Evolutionary conservation across 2,329 filamentous ascomycete genomes (phyloP), one percentile per base, ranked within the genome.

Genomic region (Arthrobotrys megalospora): DNA sequence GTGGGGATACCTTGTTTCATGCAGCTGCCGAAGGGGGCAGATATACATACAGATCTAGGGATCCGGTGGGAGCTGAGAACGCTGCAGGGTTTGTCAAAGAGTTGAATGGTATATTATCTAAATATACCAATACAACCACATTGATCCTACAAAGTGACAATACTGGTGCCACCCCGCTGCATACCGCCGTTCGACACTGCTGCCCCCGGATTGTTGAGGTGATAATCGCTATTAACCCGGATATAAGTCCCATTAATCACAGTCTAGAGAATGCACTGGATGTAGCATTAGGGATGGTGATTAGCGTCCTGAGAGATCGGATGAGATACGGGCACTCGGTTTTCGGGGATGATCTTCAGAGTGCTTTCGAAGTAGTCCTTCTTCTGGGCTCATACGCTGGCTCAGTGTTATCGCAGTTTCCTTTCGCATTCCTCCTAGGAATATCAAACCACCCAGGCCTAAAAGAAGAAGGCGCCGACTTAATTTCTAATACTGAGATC

Each of bases 211-310:
- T 52, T 16, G 32, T 45, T 16, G 28, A 71, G 24, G n/a, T 21
- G 21, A 63, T 71, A 28, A 19, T 71, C 2, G n/a, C 53, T 53
- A 53, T 64, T 6, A 71, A 64, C 19, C 43, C 67, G 1, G 34
- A 64, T 14, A n/a, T 16, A 2, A 24, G 16, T n/a, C 8, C 1
- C 19, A 28, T 50, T 1, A 6, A 53, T 62, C 2, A 63, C n/a
- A 0, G 10, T 8, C 16, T 60, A 45, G 16, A 45, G 19, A 24
- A 21, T 16, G 0, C 52, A 16, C 21, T 34, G 3, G 19, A 45
- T 63, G 6, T 28, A 11, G 41, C 21, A 14, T 10, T 64, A 14
- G 48, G 28, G 10, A n/a, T 1, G 8, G 2, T 34, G 24, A 6
- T 45, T 62, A 16, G 6, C 6, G 24, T 14, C 14, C 10, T 38